These are phyloP conservation scores for Neofusicoccum laricinum DNA, from an alignment of 2,329 filamentous ascomycete species.

Conservation along the genomic window DNA sequence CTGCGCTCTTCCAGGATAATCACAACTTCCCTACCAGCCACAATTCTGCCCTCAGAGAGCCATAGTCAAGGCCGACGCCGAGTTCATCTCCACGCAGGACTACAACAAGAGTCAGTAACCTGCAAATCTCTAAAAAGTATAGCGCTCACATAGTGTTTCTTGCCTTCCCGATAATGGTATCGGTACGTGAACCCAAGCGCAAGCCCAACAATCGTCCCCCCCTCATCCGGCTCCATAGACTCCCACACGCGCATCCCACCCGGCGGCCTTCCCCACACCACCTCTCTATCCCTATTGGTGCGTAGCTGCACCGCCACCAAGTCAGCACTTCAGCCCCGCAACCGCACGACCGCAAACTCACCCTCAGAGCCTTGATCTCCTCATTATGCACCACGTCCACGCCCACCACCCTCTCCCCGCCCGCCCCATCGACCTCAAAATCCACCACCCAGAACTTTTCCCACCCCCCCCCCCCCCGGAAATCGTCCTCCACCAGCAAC, in stretches of 20 bases:
- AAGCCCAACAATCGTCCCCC: constrained; percentile 11
- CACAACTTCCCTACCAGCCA: too few species aligned
- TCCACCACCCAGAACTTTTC: neutral
- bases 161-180: neutral
- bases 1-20: too few species aligned
- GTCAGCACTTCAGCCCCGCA: neutral
- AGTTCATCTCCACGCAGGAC: neutral
- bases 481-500: neutral
- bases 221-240: constrained; percentile 8
- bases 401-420: constrained; percentile 23
- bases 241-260: neutral
- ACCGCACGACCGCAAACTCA: neutral
- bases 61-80: neutral
- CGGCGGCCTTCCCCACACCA: constrained; percentile 16
- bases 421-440: constrained; percentile 20
- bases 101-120: neutral
- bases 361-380: constrained; percentile 18
- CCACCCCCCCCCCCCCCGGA: neutral
- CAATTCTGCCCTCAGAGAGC: neutral
- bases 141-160: neutral
- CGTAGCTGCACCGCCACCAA: neutral
- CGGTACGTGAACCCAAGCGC: neutral
- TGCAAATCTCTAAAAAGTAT: neutral
- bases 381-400: constrained; percentile 18
- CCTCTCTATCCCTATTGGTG: constrained; percentile 20